Conservation (phyloP, 2,329 filamentous ascomycete genomes). For the Claviceps monticola region DNA sequence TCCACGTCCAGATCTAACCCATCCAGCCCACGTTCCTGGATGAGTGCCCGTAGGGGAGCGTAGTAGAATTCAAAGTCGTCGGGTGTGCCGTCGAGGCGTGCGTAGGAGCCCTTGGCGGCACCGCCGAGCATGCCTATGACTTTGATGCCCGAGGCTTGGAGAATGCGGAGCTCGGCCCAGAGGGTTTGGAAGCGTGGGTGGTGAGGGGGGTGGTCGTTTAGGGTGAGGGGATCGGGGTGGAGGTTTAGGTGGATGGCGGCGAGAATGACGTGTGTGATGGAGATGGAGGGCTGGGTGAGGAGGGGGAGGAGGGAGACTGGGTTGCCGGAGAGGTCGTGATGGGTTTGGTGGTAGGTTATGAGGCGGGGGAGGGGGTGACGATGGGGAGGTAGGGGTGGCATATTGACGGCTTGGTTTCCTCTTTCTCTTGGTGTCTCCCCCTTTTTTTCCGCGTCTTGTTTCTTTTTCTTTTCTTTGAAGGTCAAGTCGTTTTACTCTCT, state of each 20-base stretch:
- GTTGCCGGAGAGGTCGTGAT: conserved; percentile 29
- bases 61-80: conserved; percentile 63
- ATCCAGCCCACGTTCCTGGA: conserved; percentile 47
- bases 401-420: conserved; percentile 1
- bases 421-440: neutral
- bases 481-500: no score
- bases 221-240: conserved; percentile 48
- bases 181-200: conserved; percentile 54
- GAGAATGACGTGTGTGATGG: conserved; percentile 68
- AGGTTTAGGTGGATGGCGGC: conserved; percentile 76
- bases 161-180: conserved; percentile 61
- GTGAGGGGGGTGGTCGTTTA: conserved; percentile 68
- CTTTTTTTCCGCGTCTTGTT: neutral
- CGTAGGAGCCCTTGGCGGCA: conserved; percentile 61
- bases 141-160: conserved; percentile 63
- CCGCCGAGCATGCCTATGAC: conserved; percentile 82
- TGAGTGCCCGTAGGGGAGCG: conserved; percentile 48
- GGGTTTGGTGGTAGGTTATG: conserved; percentile 41
- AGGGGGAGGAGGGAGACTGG: conserved; percentile 41
- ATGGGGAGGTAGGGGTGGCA: conserved; percentile 19
- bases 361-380: conserved; percentile 28
- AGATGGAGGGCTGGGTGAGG: conserved; percentile 31
- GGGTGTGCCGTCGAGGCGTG: conserved; percentile 38
- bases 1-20: conserved; percentile 72
- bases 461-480: neutral